Evolutionary conservation across 179 eudicot genomes (phyloP).

Genomic region (Beta macrorhiza): DNA sequence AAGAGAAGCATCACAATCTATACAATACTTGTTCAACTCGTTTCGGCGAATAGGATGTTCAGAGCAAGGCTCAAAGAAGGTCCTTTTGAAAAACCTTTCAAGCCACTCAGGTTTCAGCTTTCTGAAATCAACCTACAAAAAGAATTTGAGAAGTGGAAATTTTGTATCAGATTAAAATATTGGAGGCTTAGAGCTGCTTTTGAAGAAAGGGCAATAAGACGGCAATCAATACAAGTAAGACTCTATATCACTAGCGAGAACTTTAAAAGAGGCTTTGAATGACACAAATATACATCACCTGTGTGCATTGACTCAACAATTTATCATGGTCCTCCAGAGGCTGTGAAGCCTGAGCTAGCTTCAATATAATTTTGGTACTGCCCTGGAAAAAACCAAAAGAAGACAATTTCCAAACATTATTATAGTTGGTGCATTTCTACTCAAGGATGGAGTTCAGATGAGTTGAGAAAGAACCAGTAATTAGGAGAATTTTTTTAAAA

Average conservation of each 20-base stretch:
- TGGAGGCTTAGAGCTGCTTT: background rate
- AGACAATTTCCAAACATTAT: background rate
- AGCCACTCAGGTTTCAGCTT: slow-evolving; percentile 50
- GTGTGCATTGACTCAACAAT: slow-evolving; percentile 17
- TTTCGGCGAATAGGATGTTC: slow-evolving; percentile 42
- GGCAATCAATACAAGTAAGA: background rate
- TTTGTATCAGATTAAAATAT: background rate
- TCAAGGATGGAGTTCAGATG: too few relatives aligned
- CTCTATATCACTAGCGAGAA: background rate
- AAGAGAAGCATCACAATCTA: slow-evolving; percentile 42
- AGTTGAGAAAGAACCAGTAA: too few relatives aligned
- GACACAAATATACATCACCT: slow-evolving; percentile 21
- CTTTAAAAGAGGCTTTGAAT: background rate
- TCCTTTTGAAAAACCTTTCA: slow-evolving; percentile 34
- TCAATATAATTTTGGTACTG: slow-evolving; percentile 11
- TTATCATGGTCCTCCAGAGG: slow-evolving; percentile 6
- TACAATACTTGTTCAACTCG: slow-evolving; percentile 50
- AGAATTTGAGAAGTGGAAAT: background rate
- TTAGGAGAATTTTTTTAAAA: too few relatives aligned
- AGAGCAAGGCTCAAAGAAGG: slow-evolving; percentile 47
- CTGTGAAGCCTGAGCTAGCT: slow-evolving; percentile 13
- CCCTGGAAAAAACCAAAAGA: slow-evolving; percentile 15
- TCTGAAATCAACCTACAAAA: slow-evolving; percentile 16
- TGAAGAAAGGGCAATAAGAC: background rate
- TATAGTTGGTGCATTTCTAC: too few relatives aligned